Evolutionary conservation across 306 rosid genomes (phyloP).

Genomic region (Casuarina glauca): DNA sequence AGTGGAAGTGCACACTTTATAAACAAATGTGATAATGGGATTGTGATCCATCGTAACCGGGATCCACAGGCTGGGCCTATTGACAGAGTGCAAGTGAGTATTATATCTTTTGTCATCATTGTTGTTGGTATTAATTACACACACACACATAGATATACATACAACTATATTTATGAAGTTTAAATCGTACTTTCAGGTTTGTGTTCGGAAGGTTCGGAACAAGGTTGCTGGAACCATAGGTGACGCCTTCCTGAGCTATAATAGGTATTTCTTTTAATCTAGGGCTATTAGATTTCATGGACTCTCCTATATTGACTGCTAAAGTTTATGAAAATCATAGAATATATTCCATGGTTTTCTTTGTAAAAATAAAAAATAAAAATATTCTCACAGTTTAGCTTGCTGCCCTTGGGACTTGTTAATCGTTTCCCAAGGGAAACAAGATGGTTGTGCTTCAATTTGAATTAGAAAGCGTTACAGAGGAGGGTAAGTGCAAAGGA

Average conservation of each 20-base stretch:
- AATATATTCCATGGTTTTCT: background rate
- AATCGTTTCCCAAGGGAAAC: background rate
- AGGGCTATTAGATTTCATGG: conserved; percentile 3
- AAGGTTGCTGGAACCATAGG: conserved; percentile 91
- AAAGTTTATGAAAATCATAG: background rate
- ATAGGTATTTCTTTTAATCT: conserved; percentile 48
- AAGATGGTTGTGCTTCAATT: background rate
- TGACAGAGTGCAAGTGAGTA: conserved; percentile 75
- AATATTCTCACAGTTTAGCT: background rate
- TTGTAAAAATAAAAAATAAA: background rate
- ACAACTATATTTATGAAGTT: conserved; percentile 16
- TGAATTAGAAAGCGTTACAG: background rate
- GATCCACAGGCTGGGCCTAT: conserved; percentile 80
- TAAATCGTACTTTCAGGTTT: conserved; percentile 48
- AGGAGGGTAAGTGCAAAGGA: background rate
- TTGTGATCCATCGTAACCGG: conserved; percentile 86
- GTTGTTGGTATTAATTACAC: conserved; percentile 4
- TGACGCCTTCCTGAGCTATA: conserved; percentile 62
- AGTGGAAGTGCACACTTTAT: conserved; percentile 95
- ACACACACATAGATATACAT: too few species aligned
- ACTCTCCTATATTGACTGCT: background rate
- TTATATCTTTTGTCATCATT: conserved; percentile 3
- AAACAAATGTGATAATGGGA: conserved; percentile 94
- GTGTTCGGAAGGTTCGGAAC: conserved; percentile 82
- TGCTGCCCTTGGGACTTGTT: background rate